Conservation (phyloP, 495 filamentous ascomycete species). For the Aspergillus hancockii region DNA sequence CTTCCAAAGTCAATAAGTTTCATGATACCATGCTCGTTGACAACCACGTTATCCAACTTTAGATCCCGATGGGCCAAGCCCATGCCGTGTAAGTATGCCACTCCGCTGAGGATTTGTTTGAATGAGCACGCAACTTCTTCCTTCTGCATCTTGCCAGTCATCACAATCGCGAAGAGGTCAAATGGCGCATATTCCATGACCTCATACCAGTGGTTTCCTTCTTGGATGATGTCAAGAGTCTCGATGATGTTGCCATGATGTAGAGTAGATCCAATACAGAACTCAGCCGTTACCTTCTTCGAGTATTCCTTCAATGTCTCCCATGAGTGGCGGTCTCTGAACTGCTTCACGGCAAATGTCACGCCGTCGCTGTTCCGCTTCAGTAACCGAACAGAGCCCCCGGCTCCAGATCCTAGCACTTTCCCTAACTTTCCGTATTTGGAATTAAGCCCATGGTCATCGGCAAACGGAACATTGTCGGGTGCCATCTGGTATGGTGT, state of each 20-base stretch:
- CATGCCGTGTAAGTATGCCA: slow-evolving; percentile 97
- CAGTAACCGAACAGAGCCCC: slow-evolving; percentile 92
- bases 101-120: slow-evolving; percentile 90
- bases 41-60: slow-evolving; percentile 97
- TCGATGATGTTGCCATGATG: slow-evolving; percentile 99
- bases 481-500: slow-evolving; percentile 59
- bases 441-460: slow-evolving; percentile 85
- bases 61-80: slow-evolving; percentile 94
- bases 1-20: slow-evolving; percentile 99
- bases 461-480: slow-evolving; percentile 81
- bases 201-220: slow-evolving; percentile 95
- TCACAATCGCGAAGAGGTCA: slow-evolving; percentile 97
- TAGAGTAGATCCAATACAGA: slow-evolving; percentile 94
- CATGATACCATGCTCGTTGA: slow-evolving; percentile 97
- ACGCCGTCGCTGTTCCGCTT: slow-evolving; percentile 86
- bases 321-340: slow-evolving; percentile 88
- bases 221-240: slow-evolving; percentile 93
- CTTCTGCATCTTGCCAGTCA: slow-evolving; percentile 97
- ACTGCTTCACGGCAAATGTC: slow-evolving; percentile 98
- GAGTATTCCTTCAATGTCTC: slow-evolving; percentile 93
- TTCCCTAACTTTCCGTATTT: slow-evolving; percentile 96
- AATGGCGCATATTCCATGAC: slow-evolving; percentile 99
- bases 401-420: slow-evolving; percentile 90
- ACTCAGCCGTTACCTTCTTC: slow-evolving; percentile 99
- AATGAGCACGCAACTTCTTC: slow-evolving; percentile 90